Percentiles rank a stretch among this genome's conserved stretches.
Evolutionary conservation across 176 grass and related monocot species (phyloP).

Genomic region (Aegilops sharonensis): DNA sequence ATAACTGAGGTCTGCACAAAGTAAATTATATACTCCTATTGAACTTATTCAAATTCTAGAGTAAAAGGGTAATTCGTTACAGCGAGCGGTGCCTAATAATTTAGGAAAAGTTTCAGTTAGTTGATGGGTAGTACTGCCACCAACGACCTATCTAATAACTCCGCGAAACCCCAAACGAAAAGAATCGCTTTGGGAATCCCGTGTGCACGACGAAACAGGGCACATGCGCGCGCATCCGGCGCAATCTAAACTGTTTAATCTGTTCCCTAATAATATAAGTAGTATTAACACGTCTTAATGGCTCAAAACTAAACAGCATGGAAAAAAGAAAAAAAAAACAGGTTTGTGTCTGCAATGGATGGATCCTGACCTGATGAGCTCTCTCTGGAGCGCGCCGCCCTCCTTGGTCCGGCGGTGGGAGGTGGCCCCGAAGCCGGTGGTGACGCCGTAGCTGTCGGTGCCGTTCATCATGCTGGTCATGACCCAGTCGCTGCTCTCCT

Average conservation of each 20-base stretch:
- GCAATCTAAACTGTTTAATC: neutral
- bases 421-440: constrained; percentile 91
- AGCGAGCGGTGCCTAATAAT: neutral
- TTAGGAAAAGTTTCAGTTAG: neutral
- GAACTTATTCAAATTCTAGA: too few relatives aligned
- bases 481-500: constrained; percentile 87
- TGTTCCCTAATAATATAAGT: too few relatives aligned
- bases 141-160: neutral
- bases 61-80: neutral
- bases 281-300: neutral
- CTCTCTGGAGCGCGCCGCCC: constrained; percentile 71
- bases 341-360: neutral
- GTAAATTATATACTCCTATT: too few relatives aligned
- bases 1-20: neutral
- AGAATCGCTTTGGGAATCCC: neutral
- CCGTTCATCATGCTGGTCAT: constrained; percentile 79
- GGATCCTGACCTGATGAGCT: constrained; percentile 75
- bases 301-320: too few relatives aligned
- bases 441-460: constrained; percentile 96
- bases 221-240: neutral
- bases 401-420: constrained; percentile 90
- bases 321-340: neutral
- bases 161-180: neutral
- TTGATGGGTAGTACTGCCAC: neutral
- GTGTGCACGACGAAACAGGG: neutral